Base-by-base conservation (phyloP, 441 rosid species). In the Populus hybrid region DNA sequence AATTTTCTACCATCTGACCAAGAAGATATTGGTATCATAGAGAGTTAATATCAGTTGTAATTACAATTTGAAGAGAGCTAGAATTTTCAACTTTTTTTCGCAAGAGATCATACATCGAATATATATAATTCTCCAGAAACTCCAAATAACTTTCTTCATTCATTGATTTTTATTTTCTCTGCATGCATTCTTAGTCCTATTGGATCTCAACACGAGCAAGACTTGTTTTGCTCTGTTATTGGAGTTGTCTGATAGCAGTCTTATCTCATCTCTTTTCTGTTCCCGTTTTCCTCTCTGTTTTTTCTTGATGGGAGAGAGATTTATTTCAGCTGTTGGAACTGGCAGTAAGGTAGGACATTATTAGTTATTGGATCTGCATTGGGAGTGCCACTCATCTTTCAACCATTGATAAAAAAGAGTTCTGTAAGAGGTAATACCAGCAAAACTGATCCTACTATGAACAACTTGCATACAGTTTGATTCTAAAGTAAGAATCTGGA, bases 321-420 rank as follows among this genome's bases (percentile, higher is more conserved):
- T 90, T 92, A 89, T 78, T 83, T 85, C 81, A 75, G 83, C 84
- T 85, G 86, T 78, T 85, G 85, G 82, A 82, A 64, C 77, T 82
- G 79, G 73, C 77, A 81, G 40, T 71, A 81, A 75, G 80, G 80
- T 75, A 76, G 76, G 72, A 76, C 84, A 86, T 84, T 76, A 83
- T 84, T 86, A 71, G 85, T 77, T 83, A 86, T 57, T 81, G 84
- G 90, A 90, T 87, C 89, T 80, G 85, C 90, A 86, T 87, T 84
- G 88, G 89, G 80, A 83, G 85, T 75, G 88, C 46, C 32, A 81
- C 81, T 84, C 82, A 84, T 78, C 83, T 34, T n/a, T 69, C 63
- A 21, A 8, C 61, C 71, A 68, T 18, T 18, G 26, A 28, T 20
- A 34, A 68, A 67, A 23, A 18, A 3, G 28, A 61, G 66, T 28